phyloP scores from a whole-genome alignment of 495 filamentous ascomycete genomes.

The Aspergillus haitiensis region DNA sequence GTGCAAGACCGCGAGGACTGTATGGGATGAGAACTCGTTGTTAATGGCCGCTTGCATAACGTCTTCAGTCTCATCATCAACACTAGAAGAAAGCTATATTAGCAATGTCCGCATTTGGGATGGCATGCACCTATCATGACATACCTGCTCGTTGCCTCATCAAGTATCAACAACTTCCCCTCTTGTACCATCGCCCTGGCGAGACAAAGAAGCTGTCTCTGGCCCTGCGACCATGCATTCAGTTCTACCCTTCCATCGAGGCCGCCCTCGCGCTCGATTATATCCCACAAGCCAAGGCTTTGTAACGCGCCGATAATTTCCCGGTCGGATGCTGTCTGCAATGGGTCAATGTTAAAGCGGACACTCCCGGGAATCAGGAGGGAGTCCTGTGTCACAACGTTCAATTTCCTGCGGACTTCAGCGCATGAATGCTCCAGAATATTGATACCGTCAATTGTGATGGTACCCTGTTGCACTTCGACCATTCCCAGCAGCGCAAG shows the following conservation, averaged over 20 bases:
- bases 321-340: background rate
- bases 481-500: slow-evolving; percentile 43
- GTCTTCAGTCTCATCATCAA: background rate
- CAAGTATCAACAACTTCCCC: slow-evolving; percentile 23
- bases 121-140: background rate
- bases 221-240: slow-evolving; percentile 24
- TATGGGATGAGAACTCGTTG: background rate
- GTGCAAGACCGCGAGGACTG: background rate
- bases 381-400: slow-evolving; percentile 17
- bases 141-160: slow-evolving; percentile 34
- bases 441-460: slow-evolving; percentile 38
- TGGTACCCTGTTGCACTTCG: slow-evolving; percentile 28
- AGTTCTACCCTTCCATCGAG: slow-evolving; percentile 17
- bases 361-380: slow-evolving; percentile 17
- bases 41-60: background rate
- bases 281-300: slow-evolving; percentile 26
- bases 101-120: background rate
- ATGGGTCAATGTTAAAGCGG: slow-evolving; percentile 19
- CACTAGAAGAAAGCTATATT: background rate
- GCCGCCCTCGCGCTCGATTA: slow-evolving; percentile 28
- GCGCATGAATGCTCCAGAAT: slow-evolving; percentile 22
- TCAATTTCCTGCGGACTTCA: slow-evolving; percentile 7
- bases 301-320: slow-evolving; percentile 2
- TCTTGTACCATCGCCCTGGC: slow-evolving; percentile 24
- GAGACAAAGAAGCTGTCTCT: slow-evolving; percentile 28